Conservation (phyloP, 2,329 filamentous ascomycete species). For the Penicillium freii region DNA sequence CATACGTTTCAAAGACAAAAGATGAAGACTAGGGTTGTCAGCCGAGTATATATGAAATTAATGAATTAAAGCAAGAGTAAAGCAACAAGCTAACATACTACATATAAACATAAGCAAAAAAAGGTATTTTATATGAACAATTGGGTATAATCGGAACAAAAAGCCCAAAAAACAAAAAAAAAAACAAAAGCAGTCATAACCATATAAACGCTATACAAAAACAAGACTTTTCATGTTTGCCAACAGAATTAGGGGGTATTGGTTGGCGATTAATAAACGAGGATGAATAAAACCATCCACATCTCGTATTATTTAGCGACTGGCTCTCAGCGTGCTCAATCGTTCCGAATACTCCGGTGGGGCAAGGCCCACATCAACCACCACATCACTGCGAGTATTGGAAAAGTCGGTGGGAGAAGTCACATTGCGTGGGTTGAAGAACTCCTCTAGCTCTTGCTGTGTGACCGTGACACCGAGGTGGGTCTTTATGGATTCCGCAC, state of each 20-base stretch:
- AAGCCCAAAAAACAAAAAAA: not conserved
- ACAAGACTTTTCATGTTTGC: not conserved
- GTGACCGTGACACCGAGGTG: conserved; percentile 18
- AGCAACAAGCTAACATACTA: not conserved
- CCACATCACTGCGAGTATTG: not conserved
- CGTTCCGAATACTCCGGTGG: conserved; percentile 21
- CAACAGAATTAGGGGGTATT: conserved; percentile 5
- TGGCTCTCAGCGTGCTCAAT: not conserved
- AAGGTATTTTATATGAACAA: too few relatives aligned
- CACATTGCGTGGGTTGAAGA: conserved; percentile 31
- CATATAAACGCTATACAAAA: not conserved
- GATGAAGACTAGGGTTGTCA: not conserved
- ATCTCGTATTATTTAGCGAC: not conserved
- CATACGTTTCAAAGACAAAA: not conserved
- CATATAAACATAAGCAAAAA: not conserved
- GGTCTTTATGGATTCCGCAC: conserved; percentile 9
- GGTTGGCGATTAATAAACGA: not conserved
- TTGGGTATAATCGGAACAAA: conserved; percentile 3
- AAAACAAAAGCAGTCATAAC: not conserved
- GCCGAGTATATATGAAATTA: not conserved
- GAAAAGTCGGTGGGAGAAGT: conserved; percentile 12
- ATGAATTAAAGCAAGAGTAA: not conserved
- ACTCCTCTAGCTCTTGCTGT: conserved; percentile 30
- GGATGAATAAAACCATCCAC: not conserved
- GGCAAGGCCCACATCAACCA: conserved; percentile 11